Base-by-base conservation (phyloP, 2,329 filamentous ascomycete genomes). In the Microsporum canis region DNA sequence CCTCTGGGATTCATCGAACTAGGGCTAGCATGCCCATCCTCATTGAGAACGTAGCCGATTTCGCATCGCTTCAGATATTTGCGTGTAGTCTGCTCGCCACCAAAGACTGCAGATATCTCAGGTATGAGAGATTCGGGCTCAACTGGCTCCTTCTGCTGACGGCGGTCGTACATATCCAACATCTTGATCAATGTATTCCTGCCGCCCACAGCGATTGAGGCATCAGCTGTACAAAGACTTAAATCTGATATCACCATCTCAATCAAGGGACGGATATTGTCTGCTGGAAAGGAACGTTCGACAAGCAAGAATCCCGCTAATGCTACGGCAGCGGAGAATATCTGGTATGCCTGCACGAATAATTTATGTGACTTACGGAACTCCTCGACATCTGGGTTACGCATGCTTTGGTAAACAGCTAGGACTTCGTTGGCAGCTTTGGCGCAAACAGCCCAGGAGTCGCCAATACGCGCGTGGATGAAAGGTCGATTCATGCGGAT, bases 401-500 rank as follows among this genome's bases (percentile, higher is more conserved):
- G 67, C 60, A 70, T 64, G 33, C 60, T 61, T 12, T 64, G 60
- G 60, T 70, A 70, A 3, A 65, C 65, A 7, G 63, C 59, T 7
- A 70, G 58, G 14, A 68, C 64, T 17, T 68, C 65, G 39, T 69
- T 66, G 8, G 68, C 67, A 45, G 68, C 64, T 58, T 64, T 67
- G 49, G 59, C 63, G 63, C 66, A 68, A 6, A 66, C 65, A 33
- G 58, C 47, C 66, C 66, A 68, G 2, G 67, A 66, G 39, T 63
- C 63, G 3, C 64, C 66, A 10, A 65, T 62, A 23, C 65, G 66
- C 1, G 65, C 63, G 51, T 66, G 63, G 3, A 70, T 65, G 51
- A 70, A 70, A 1, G 66, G 65, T 17, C 67, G 61, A 38, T 68
- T 66, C 61, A 68, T 66, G 2, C 68, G 67, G 53, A 70, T 68